Percentiles rank a stretch among this genome's conserved stretches.
Conservation (phyloP, 2,329 filamentous ascomycete genomes). For the Ophioceras dolichostomum region DNA sequence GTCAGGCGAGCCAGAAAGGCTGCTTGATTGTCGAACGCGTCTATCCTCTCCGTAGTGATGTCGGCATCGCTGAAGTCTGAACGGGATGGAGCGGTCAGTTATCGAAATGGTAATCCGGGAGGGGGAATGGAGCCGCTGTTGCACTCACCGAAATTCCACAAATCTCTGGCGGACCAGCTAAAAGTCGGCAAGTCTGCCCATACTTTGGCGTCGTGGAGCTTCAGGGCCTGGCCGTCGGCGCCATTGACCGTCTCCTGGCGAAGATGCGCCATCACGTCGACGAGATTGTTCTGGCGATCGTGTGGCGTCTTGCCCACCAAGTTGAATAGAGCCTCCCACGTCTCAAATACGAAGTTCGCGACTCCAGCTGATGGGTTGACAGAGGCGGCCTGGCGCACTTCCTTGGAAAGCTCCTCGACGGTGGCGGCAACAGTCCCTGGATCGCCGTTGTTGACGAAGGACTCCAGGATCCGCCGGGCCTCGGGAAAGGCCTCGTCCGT, state of each 20-base stretch:
- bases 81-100: not conserved
- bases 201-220: slow-evolving; percentile 8
- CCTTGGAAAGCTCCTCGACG: slow-evolving; percentile 6
- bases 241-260: slow-evolving; percentile 7
- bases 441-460: too few species aligned
- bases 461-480: too few species aligned
- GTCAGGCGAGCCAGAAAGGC: slow-evolving; percentile 16
- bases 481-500: too few species aligned
- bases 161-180: slow-evolving; percentile 13
- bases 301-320: slow-evolving; percentile 10
- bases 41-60: slow-evolving; percentile 5
- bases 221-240: slow-evolving; percentile 9
- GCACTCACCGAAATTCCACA: slow-evolving; percentile 15
- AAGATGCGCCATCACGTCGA: slow-evolving; percentile 11
- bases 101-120: not conserved
- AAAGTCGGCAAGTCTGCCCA: slow-evolving; percentile 17
- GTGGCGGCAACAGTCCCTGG: too few species aligned
- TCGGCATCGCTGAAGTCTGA: slow-evolving; percentile 9
- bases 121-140: not conserved
- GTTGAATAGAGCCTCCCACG: slow-evolving; percentile 11
- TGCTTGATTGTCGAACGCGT: slow-evolving; percentile 9
- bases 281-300: slow-evolving; percentile 9
- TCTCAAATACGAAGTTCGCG: slow-evolving; percentile 10
- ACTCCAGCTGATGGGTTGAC: not conserved
- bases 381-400: slow-evolving; percentile 2